Base-by-base conservation (phyloP, 352 stramenopile species). In the Bremia lactucae region DNA sequence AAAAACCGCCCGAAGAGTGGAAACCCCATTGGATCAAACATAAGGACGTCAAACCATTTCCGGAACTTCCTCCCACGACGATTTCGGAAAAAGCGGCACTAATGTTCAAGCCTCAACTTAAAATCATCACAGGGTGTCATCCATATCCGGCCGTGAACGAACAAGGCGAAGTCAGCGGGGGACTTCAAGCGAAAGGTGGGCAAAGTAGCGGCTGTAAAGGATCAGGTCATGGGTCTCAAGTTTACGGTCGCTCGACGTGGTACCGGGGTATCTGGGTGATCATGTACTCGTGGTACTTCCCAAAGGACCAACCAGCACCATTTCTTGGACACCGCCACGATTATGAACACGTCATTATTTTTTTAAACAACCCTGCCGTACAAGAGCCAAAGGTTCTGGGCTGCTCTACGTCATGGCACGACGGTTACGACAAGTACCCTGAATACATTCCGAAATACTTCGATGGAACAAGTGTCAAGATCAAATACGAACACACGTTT, bases 221-320 rank as follows among this genome's bases (percentile, higher is more conserved):
- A 15, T 65, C 55, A 4, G 50, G 51, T 22, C 57, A 35, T 34
- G 55, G 51, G 1, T 53, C 55, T 6, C 55, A 65, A 22, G 46
- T 65, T 0, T 65, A 65, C 36, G 50, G 55, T 6, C 55, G 50
- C 10, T 53, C 50, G 0, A 13, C 8, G 8, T 50, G 39, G 36
- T 44, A 48, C 28, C 46, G 50, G 14, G 55, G 37, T 6, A 13
- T 44, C 2, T 60, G 41, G 33, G 55, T 50, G 23, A 44, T 44
- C 38, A 44, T 44, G 38, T 46, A 46, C 18, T 46, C 26, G 16
- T 46, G 39, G 39, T 46, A 46, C 11, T 46, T 46, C 25, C 39
- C 39, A 2, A 46, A 46, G 18, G 39, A 46, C 7, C 7, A 2
- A 2, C 16, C 25, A 2, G 36, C 26, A 2, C 10, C 18, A 1